These are phyloP conservation scores for Phyllosticta paracitricarpa DNA, from an alignment of 2,329 filamentous ascomycete genomes.

Conservation along the genomic window DNA sequence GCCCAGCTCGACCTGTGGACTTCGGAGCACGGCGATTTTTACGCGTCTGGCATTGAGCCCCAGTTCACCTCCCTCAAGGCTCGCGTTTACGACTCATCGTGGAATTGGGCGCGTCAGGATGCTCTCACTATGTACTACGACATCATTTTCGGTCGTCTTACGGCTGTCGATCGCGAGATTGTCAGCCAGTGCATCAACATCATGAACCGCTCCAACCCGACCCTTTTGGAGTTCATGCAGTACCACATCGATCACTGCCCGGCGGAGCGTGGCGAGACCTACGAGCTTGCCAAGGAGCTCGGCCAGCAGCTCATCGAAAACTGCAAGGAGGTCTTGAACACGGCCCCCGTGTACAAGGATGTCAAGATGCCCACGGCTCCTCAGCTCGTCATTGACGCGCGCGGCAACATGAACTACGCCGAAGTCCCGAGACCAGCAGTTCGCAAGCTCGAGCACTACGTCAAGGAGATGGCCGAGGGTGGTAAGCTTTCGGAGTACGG, in stretches of 20 bases:
- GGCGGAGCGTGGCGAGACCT: conserved; percentile 91
- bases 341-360: conserved; percentile 89
- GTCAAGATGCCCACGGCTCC: conserved; percentile 86
- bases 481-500: conserved; percentile 98
- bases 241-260: conserved; percentile 99
- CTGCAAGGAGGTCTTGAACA: conserved; percentile 81
- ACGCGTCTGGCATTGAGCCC: conserved; percentile 87
- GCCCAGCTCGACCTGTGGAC: conserved; percentile 92
- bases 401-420: conserved; percentile 85
- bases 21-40: conserved; percentile 91
- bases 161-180: conserved; percentile 92
- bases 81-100: conserved; percentile 92
- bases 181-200: conserved; percentile 97
- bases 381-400: conserved; percentile 81
- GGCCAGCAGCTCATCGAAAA: conserved; percentile 92
- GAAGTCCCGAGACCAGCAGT: conserved; percentile 81
- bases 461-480: conserved; percentile 95
- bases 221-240: conserved; percentile 96
- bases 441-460: conserved; percentile 96
- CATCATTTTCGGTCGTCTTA: conserved; percentile 90
- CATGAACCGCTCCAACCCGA: conserved; percentile 97
- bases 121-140: conserved; percentile 98
- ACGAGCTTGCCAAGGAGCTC: conserved; percentile 92
- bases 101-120: conserved; percentile 99
- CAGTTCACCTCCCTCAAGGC: conserved; percentile 91